These are phyloP conservation scores for Aspergillus biplanus DNA, from an alignment of 495 filamentous ascomycete genomes.

Conservation along the genomic window DNA sequence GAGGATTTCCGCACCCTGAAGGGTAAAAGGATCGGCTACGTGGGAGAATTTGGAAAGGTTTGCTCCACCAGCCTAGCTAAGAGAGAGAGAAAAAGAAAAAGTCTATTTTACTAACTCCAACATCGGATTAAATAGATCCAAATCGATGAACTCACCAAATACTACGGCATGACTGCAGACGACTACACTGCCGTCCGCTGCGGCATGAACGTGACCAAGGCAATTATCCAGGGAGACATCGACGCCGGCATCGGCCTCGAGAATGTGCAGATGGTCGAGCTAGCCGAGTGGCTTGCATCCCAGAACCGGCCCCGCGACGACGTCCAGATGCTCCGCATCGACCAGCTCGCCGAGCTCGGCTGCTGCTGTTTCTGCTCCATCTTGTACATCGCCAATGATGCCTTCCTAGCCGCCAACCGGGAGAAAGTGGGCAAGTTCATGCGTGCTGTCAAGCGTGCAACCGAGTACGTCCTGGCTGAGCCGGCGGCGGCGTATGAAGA, in stretches of 20 bases:
- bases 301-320: constrained; percentile 62
- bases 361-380: constrained; percentile 79
- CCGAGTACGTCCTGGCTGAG: constrained; percentile 65
- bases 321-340: constrained; percentile 75
- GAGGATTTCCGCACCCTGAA: constrained; percentile 63
- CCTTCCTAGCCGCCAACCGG: constrained; percentile 62
- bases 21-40: constrained; percentile 72
- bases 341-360: constrained; percentile 70
- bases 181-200: constrained; percentile 73
- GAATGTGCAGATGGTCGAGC: constrained; percentile 75
- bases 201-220: constrained; percentile 65
- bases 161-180: constrained; percentile 69
- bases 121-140: constrained; percentile 52
- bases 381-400: constrained; percentile 71
- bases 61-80: background rate
- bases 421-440: constrained; percentile 63
- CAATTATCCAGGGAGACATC: constrained; percentile 67
- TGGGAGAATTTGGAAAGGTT: constrained; percentile 71
- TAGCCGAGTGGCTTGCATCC: constrained; percentile 66
- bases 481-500: constrained; percentile 61
- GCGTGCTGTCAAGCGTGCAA: constrained; percentile 66
- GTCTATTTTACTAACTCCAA: background rate
- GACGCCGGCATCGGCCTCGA: constrained; percentile 73
- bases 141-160: constrained; percentile 72
- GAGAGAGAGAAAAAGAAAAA: background rate